These are phyloP conservation scores for Cryptococcus maquisensis DNA, from an alignment of 1,284 basidiomycete species.

Conservation along the genomic window DNA sequence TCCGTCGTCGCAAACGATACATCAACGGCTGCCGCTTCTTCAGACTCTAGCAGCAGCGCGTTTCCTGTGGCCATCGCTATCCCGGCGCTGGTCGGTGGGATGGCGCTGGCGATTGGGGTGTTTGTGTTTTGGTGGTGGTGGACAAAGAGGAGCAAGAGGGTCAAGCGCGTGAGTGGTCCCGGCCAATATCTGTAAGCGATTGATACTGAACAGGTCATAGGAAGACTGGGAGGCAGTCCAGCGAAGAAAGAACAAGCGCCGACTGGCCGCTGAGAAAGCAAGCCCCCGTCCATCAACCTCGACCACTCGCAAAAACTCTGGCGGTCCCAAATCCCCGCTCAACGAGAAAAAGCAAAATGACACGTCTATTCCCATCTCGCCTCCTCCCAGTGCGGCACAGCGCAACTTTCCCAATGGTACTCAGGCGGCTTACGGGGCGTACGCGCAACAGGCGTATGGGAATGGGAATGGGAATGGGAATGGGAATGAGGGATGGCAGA, in stretches of 20 bases:
- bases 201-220: constrained; percentile 10
- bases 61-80: constrained; percentile 34
- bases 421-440: not conserved
- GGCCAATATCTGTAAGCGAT: not conserved
- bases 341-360: constrained; percentile 11
- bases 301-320: constrained; percentile 10
- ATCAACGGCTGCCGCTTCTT: not conserved
- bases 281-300: constrained; percentile 21
- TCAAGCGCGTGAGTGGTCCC: constrained; percentile 20
- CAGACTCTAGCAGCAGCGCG: not conserved
- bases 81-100: constrained; percentile 32
- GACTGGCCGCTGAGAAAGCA: constrained; percentile 11
- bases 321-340: constrained; percentile 19
- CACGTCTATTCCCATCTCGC: constrained; percentile 18
- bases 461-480: not conserved
- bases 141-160: constrained; percentile 16
- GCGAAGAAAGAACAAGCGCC: constrained; percentile 21
- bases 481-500: constrained; percentile 2
- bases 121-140: constrained; percentile 26
- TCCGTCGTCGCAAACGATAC: constrained; percentile 12
- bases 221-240: constrained; percentile 28
- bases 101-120: constrained; percentile 26
- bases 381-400: constrained; percentile 6
- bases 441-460: not conserved
- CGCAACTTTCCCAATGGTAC: constrained; percentile 1